phyloP scores from a whole-genome alignment of 2,329 filamentous ascomycete species.

The Xylaria sp. region DNA sequence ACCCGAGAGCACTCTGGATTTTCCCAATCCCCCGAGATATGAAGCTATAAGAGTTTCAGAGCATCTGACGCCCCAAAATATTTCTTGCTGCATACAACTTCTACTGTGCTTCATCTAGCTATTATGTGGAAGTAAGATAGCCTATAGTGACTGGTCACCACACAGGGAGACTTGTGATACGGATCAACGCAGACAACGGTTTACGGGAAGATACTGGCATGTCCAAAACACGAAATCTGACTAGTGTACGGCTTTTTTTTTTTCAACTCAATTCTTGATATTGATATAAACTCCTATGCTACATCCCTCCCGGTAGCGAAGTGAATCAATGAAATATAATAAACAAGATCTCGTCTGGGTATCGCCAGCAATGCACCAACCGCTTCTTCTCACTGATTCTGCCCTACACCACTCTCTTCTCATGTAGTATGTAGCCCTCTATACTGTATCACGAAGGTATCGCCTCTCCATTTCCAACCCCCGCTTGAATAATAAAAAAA shows the following conservation, averaged over 20 bases:
- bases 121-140: too few relatives aligned
- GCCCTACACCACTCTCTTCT: neutral
- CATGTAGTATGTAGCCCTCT: neutral
- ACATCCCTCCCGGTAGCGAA: neutral
- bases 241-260: too few relatives aligned
- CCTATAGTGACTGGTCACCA: too few relatives aligned
- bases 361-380: conserved; percentile 7
- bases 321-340: too few relatives aligned
- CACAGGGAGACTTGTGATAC: too few relatives aligned
- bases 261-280: neutral
- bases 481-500: neutral
- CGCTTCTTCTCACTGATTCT: neutral
- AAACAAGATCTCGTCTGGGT: conserved; percentile 3
- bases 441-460: neutral
- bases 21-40: too few relatives aligned
- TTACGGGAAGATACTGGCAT: too few relatives aligned
- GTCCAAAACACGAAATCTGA: too few relatives aligned
- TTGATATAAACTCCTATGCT: neutral
- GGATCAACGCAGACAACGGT: too few relatives aligned
- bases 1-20: neutral
- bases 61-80: neutral
- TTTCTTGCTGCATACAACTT: too few relatives aligned
- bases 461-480: neutral
- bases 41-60: neutral
- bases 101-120: too few relatives aligned